phyloP scores from a whole-genome alignment of 2,329 filamentous ascomycete species.

The Alternaria sp. region DNA sequence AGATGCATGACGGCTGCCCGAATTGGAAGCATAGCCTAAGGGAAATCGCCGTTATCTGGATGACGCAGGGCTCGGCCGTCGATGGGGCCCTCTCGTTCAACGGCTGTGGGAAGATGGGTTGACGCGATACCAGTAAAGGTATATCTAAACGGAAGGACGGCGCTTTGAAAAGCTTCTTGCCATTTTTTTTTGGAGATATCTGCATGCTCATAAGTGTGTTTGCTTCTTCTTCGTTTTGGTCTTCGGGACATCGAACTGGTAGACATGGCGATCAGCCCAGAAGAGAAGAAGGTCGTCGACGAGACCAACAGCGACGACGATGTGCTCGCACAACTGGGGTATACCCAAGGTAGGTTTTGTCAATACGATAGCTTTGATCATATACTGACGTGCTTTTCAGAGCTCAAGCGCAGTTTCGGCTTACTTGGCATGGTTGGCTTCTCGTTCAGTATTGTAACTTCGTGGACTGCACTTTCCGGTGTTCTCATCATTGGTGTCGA shows the following conservation, averaged over 20 bases:
- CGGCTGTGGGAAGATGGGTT: slow-evolving; percentile 9
- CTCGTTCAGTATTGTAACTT: slow-evolving; percentile 66
- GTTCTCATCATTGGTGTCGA: slow-evolving; percentile 65
- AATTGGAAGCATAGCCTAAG: slow-evolving; percentile 5
- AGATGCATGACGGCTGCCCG: slow-evolving; percentile 10
- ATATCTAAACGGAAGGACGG: slow-evolving; percentile 3
- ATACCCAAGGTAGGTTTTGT: slow-evolving; percentile 45
- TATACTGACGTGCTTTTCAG: slow-evolving; percentile 38
- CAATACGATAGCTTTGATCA: neutral
- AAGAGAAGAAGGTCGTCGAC: slow-evolving; percentile 37
- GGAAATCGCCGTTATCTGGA: slow-evolving; percentile 19
- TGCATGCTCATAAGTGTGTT: neutral
- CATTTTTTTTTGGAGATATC: neutral
- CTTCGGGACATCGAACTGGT: neutral
- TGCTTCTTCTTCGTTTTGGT: neutral
- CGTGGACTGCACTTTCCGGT: slow-evolving; percentile 65
- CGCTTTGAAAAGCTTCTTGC: neutral
- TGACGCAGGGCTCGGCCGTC: slow-evolving; percentile 2
- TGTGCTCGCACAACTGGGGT: slow-evolving; percentile 52
- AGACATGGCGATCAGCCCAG: slow-evolving; percentile 19
- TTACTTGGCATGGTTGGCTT: slow-evolving; percentile 67
- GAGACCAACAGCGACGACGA: slow-evolving; percentile 47
- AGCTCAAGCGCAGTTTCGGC: slow-evolving; percentile 65
- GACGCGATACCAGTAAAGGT: slow-evolving; percentile 12
- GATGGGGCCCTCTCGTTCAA: neutral